Conservation (phyloP, 257 asterid species). For the Cordia subcordata region DNA sequence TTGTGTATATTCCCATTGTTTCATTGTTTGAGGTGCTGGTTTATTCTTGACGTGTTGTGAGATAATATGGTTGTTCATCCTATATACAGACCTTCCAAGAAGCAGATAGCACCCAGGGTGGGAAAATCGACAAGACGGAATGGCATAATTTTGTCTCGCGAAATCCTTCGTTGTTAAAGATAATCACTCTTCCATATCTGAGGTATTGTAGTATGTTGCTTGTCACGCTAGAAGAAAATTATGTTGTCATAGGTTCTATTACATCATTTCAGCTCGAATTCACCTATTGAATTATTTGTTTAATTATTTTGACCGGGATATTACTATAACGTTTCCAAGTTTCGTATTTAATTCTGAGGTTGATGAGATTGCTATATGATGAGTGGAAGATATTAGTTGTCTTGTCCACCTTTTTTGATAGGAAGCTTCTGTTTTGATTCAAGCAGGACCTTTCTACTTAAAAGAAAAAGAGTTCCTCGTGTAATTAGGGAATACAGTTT, state of each 20-base stretch:
- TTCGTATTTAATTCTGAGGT: constrained; percentile 74
- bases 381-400: neutral
- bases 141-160: constrained; percentile 74
- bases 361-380: constrained; percentile 69
- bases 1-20: too few relatives aligned
- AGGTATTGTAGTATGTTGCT: constrained; percentile 38
- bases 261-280: too few relatives aligned
- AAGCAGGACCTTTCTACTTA: neutral
- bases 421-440: neutral
- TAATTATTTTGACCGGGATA: constrained; percentile 40
- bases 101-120: constrained; percentile 77
- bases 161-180: constrained; percentile 87
- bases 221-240: too few relatives aligned
- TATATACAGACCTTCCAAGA: constrained; percentile 70
- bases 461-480: neutral
- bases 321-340: constrained; percentile 72
- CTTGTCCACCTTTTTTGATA: neutral
- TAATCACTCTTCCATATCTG: constrained; percentile 90
- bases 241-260: too few relatives aligned
- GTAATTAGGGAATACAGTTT: neutral
- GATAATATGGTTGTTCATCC: constrained; percentile 2
- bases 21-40: too few relatives aligned
- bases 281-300: too few relatives aligned
- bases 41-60: neutral
- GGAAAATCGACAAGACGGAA: constrained; percentile 80